These are phyloP conservation scores for Aspergillus pseudonomiae DNA, from an alignment of 2,329 filamentous ascomycete genomes.

Conservation along the genomic window DNA sequence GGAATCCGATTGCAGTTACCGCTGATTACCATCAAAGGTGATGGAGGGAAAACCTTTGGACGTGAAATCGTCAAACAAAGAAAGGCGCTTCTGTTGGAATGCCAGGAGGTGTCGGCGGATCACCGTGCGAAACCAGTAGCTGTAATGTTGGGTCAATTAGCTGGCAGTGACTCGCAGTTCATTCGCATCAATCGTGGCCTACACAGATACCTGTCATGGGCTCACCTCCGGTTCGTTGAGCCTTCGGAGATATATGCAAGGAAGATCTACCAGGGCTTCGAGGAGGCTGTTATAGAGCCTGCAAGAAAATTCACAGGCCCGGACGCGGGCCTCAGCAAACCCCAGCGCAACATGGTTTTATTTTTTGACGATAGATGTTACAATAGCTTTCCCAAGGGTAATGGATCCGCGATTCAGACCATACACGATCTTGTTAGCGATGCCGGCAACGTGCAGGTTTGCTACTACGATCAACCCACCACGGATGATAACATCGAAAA, in stretches of 20 bases:
- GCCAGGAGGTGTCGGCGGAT: neutral
- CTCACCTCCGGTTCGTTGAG: neutral
- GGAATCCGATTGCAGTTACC: neutral
- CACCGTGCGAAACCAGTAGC: neutral
- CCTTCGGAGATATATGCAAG: neutral
- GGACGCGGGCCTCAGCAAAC: neutral
- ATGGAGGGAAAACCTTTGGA: neutral
- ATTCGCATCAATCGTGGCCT: neutral
- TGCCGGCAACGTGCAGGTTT: neutral
- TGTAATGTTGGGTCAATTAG: neutral
- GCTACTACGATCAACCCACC: neutral
- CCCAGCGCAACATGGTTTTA: neutral
- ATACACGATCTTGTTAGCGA: neutral
- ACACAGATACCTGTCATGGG: neutral
- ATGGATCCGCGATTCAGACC: neutral
- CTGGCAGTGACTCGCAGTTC: neutral
- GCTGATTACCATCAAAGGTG: neutral
- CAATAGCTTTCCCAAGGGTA: neutral
- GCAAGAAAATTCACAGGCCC: neutral
- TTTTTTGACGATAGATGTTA: neutral
- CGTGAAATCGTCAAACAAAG: neutral
- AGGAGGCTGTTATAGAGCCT: neutral
- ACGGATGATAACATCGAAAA: neutral
- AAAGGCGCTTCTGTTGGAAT: neutral
- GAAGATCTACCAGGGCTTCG: neutral